A percentile compares a stretch with the other conserved stretches of the same genome.
Conservation (phyloP, 1,284 basidiomycete genomes). For the Pyrrhoderma noxium region DNA sequence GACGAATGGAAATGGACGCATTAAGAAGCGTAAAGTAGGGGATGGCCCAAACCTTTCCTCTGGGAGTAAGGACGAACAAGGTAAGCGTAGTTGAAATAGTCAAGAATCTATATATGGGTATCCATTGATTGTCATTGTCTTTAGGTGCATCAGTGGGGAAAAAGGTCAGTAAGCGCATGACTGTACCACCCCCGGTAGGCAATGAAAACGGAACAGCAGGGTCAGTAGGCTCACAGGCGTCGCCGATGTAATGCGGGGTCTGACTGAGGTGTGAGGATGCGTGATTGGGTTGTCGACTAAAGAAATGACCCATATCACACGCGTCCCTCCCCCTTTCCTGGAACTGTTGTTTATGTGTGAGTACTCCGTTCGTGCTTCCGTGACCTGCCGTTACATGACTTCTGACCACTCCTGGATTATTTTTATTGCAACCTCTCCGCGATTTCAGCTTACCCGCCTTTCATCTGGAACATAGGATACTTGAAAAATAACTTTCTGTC, state of each 20-base stretch:
- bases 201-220: background rate
- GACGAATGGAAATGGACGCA: background rate
- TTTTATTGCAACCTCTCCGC: background rate
- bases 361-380: background rate
- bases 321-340: constrained; percentile 11
- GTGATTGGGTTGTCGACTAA: background rate
- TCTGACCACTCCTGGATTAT: background rate
- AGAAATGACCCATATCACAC: constrained; percentile 1
- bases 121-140: background rate
- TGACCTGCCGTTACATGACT: constrained; percentile 3
- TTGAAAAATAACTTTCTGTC: background rate
- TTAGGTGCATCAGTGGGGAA: background rate
- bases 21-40: constrained; percentile 7
- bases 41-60: background rate
- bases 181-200: background rate
- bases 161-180: constrained; percentile 5
- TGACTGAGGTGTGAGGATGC: constrained; percentile 1
- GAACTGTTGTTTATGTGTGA: background rate
- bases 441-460: background rate
- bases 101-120: background rate
- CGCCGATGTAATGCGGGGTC: constrained; percentile 8
- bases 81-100: background rate
- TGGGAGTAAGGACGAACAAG: constrained; percentile 7
- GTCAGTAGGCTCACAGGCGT: constrained; percentile 2
- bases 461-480: constrained; percentile 1